phyloP scores from a whole-genome alignment of 2,329 filamentous ascomycete species.

The Claviceps spartinae region DNA sequence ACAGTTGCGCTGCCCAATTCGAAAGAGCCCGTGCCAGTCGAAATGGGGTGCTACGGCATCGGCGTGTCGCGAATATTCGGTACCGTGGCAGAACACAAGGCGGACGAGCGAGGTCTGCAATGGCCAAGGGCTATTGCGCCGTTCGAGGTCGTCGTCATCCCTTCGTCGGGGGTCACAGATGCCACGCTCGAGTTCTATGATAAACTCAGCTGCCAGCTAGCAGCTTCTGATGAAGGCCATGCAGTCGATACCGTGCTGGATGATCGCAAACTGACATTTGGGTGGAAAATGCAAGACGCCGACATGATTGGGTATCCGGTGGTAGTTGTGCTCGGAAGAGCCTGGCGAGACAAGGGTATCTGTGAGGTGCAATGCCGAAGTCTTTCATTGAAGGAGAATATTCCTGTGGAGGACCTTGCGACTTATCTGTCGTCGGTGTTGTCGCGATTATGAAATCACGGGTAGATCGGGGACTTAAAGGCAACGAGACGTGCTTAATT shows the following conservation, averaged over 20 bases:
- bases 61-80: slow-evolving; percentile 84
- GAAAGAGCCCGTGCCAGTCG: slow-evolving; percentile 38
- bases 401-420: slow-evolving; percentile 32
- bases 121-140: slow-evolving; percentile 85
- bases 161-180: slow-evolving; percentile 29
- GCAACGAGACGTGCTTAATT: not conserved
- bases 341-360: slow-evolving; percentile 43
- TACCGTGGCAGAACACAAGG: slow-evolving; percentile 64
- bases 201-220: slow-evolving; percentile 23
- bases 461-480: too few relatives aligned
- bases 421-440: slow-evolving; percentile 33
- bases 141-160: slow-evolving; percentile 60
- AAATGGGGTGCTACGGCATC: slow-evolving; percentile 97
- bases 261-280: slow-evolving; percentile 53
- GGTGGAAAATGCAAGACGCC: slow-evolving; percentile 83
- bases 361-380: slow-evolving; percentile 71
- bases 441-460: slow-evolving; percentile 29
- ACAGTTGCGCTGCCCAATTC: slow-evolving; percentile 32
- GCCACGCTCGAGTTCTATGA: slow-evolving; percentile 52
- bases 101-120: slow-evolving; percentile 61
- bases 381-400: slow-evolving; percentile 46
- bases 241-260: slow-evolving; percentile 57
- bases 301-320: slow-evolving; percentile 83
- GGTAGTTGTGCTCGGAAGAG: slow-evolving; percentile 62
- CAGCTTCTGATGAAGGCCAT: slow-evolving; percentile 4